phyloP scores from a whole-genome alignment of 495 filamentous ascomycete species.

The Neurospora tetrasperma region DNA sequence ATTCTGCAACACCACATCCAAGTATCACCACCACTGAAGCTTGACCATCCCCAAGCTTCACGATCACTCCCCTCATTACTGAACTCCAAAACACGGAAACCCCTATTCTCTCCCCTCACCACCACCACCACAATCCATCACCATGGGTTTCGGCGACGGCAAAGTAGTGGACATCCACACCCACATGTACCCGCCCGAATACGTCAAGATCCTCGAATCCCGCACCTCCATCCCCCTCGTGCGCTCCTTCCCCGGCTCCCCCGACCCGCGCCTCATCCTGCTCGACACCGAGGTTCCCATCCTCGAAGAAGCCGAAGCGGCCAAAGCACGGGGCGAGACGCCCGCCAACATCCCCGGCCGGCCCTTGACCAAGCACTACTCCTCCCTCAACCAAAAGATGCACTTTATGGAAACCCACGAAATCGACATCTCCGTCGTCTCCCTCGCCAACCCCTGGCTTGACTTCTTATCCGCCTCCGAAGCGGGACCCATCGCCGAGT shows the following conservation, averaged over 20 bases:
- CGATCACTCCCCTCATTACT: neutral
- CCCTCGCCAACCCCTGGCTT: conserved; percentile 91
- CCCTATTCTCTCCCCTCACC: neutral
- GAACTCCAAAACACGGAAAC: neutral
- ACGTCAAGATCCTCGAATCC: conserved; percentile 68
- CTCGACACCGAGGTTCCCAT: conserved; percentile 55
- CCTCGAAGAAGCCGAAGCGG: conserved; percentile 38
- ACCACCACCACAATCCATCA: neutral
- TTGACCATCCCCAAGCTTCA: neutral
- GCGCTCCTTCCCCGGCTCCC: conserved; percentile 50
- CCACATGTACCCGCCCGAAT: conserved; percentile 83
- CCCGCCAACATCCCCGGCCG: conserved; percentile 42
- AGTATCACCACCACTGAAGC: neutral
- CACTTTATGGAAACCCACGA: conserved; percentile 77
- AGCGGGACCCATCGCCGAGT: conserved; percentile 49
- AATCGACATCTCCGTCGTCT: conserved; percentile 77
- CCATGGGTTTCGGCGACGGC: neutral
- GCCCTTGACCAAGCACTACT: conserved; percentile 67
- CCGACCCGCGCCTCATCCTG: conserved; percentile 65
- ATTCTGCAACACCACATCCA: neutral
- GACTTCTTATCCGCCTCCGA: conserved; percentile 64
- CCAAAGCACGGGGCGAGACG: neutral
- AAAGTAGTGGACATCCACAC: conserved; percentile 82
- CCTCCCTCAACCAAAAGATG: conserved; percentile 61
- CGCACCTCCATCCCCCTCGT: conserved; percentile 73